Percentiles rank a stretch among this genome's conserved stretches.
Evolutionary conservation across 2,329 filamentous ascomycete genomes (phyloP).

Genomic region (Cladophialophora yegresii): DNA sequence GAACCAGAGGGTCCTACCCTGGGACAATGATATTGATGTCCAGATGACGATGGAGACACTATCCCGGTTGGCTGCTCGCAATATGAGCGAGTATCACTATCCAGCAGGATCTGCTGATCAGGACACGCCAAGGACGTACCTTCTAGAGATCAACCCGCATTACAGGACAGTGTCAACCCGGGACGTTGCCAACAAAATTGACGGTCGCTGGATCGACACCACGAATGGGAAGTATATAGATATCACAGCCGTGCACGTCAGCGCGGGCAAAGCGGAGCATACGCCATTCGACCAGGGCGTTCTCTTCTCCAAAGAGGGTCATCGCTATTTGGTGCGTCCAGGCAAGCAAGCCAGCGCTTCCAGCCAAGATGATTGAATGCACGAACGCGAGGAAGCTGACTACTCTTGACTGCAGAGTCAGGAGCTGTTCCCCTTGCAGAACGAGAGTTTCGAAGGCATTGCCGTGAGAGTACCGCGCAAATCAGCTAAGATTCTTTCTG

Average conservation of each 20-base stretch:
- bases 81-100: conserved; percentile 24
- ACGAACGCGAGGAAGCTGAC: background rate
- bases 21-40: conserved; percentile 30
- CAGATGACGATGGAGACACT: conserved; percentile 22
- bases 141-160: conserved; percentile 29
- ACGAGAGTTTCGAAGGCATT: conserved; percentile 15
- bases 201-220: conserved; percentile 30
- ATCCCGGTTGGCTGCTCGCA: background rate
- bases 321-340: conserved; percentile 15
- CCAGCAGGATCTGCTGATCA: conserved; percentile 1
- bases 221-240: conserved; percentile 27
- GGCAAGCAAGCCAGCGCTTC: background rate
- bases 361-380: background rate
- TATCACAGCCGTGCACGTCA: conserved; percentile 26
- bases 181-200: conserved; percentile 29
- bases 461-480: conserved; percentile 19
- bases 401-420: background rate
- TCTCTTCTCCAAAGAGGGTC: conserved; percentile 24
- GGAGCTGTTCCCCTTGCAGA: conserved; percentile 16
- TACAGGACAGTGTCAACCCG: conserved; percentile 14
- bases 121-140: conserved; percentile 14
- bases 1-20: conserved; percentile 28
- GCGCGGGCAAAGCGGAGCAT: background rate
- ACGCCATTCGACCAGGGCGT: conserved; percentile 1
- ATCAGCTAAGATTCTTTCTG: conserved; percentile 4